These are phyloP conservation scores for Mycena pura DNA, from an alignment of 768 basidiomycete genomes.

Conservation along the genomic window DNA sequence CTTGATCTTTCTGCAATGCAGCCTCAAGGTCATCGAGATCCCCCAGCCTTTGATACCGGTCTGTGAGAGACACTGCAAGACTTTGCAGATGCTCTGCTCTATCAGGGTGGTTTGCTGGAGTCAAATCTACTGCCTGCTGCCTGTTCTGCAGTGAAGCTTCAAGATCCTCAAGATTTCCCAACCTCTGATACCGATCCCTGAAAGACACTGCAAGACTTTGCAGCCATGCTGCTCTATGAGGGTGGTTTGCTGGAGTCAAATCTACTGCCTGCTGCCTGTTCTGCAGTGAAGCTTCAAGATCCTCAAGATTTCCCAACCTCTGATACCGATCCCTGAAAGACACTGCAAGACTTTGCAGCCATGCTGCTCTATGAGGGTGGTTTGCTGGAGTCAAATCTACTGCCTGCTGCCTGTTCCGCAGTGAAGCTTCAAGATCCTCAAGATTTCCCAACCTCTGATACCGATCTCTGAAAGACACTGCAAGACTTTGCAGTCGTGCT, in stretches of 20 bases:
- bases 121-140: neutral
- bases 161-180: neutral
- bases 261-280: neutral
- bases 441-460: neutral
- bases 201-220: neutral
- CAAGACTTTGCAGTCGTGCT: neutral
- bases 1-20: neutral
- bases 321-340: neutral
- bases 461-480: neutral
- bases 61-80: neutral
- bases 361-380: neutral
- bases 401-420: neutral
- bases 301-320: neutral
- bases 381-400: neutral
- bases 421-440: neutral
- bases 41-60: neutral
- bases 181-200: neutral
- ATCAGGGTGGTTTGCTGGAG: neutral
- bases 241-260: neutral
- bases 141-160: neutral
- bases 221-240: neutral
- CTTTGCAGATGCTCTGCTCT: neutral
- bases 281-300: neutral
- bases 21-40: neutral
- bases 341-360: neutral